Evolutionary conservation across 176 grass and related monocot species (phyloP).

Genomic region (Typha latifolia): DNA sequence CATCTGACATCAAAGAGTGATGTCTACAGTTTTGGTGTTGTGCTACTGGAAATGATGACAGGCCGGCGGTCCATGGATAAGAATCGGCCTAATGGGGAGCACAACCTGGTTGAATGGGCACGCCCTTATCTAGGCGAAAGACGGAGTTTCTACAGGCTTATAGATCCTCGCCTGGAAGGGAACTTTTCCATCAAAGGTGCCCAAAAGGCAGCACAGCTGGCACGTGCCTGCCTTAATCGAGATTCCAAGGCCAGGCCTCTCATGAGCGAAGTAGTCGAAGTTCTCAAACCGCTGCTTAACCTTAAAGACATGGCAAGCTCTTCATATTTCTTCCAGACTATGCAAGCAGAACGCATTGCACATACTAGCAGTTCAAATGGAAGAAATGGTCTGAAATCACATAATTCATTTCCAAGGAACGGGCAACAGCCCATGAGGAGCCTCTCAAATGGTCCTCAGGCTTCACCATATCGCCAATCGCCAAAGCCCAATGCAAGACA

Average conservation of each 20-base stretch:
- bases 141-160: constrained; percentile 60
- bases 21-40: constrained; percentile 71
- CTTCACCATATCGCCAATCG: constrained; percentile 68
- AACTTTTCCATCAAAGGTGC: constrained; percentile 75
- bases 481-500: constrained; percentile 55
- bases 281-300: constrained; percentile 72
- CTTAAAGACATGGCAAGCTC: constrained; percentile 87
- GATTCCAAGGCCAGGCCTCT: constrained; percentile 59
- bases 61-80: constrained; percentile 79
- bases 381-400: constrained; percentile 53
- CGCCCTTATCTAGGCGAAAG: constrained; percentile 62
- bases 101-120: constrained; percentile 83
- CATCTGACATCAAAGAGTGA: constrained; percentile 92
- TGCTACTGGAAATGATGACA: constrained; percentile 84
- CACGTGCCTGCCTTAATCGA: constrained; percentile 54
- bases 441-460: constrained; percentile 64
- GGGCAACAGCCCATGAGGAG: constrained; percentile 73
- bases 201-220: constrained; percentile 60
- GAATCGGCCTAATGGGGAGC: constrained; percentile 87
- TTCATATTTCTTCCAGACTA: constrained; percentile 81
- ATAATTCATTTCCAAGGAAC: constrained; percentile 47
- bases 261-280: constrained; percentile 95
- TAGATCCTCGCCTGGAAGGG: constrained; percentile 65
- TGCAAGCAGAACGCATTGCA: constrained; percentile 54
- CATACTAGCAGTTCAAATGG: constrained; percentile 52